Percentiles rank a stretch among this genome's conserved stretches.
Evolutionary conservation across 495 filamentous ascomycete genomes (phyloP).

Genomic region (Amniculicola lignicola): DNA sequence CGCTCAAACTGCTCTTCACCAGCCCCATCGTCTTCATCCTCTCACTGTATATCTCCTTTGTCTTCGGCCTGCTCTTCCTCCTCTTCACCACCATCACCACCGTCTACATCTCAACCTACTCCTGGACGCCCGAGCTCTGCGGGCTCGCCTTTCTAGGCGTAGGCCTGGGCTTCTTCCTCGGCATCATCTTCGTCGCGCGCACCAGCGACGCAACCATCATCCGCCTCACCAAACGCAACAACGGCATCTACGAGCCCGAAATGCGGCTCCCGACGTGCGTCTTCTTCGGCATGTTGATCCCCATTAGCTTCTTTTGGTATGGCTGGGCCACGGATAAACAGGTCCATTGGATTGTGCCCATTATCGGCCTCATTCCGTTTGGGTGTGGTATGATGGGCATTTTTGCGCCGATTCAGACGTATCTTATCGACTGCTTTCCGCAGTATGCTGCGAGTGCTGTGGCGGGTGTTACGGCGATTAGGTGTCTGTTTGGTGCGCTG

Average conservation of each 20-base stretch:
- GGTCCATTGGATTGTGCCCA: constrained; percentile 46
- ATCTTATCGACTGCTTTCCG: constrained; percentile 41
- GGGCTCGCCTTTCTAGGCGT: constrained; percentile 30
- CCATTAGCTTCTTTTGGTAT: constrained; percentile 34
- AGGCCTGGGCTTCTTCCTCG: constrained; percentile 25
- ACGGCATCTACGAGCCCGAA: constrained; percentile 33
- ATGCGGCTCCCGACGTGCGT: constrained; percentile 31
- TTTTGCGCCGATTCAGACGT: constrained; percentile 36
- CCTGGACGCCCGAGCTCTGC: constrained; percentile 25
- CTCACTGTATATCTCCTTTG: constrained; percentile 29
- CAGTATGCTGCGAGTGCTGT: constrained; percentile 37
- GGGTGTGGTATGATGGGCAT: constrained; percentile 52
- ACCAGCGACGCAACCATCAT: constrained; percentile 27
- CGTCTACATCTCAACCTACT: constrained; percentile 29
- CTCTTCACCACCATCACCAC: constrained; percentile 34
- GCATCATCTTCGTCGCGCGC: constrained; percentile 22
- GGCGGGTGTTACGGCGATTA: constrained; percentile 50
- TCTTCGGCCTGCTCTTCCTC: constrained; percentile 33
- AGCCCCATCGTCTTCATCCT: constrained; percentile 33
- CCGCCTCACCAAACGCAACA: constrained; percentile 24
- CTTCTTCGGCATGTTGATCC: constrained; percentile 29
- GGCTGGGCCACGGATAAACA: constrained; percentile 30
- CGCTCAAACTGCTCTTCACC: constrained; percentile 29
- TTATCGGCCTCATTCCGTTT: constrained; percentile 55
- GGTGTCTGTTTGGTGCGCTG: constrained; percentile 51